Evolutionary conservation across 2,329 filamentous ascomycete species (phyloP), one percentile per base, ranked within the genome.

Genomic region (Alternaria tenuissima): DNA sequence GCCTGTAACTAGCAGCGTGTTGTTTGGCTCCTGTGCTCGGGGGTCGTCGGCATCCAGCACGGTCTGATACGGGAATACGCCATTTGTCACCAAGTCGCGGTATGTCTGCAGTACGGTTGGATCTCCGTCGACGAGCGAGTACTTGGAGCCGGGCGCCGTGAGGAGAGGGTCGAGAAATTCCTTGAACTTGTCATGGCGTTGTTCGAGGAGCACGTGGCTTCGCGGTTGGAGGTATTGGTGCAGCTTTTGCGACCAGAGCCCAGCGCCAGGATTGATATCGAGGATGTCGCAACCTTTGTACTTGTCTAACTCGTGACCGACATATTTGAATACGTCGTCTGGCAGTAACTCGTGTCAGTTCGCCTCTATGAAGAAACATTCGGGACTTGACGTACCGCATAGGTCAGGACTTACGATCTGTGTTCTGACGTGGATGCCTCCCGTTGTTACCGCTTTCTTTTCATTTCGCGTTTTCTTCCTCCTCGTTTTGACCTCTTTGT

Each of bases 221-320:
- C 93, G 88, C 5, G 94, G 94, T 70, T 92, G 81, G 7, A 99
- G 82, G 46, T 86, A 81, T 0, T 92, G 84, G 74, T 97, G 88
- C 1, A 98, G 82, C 70, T 90, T 91, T 28, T 83, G 82, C 34
- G 94, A 96, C 87, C 91, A 95, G 3, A 96, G 55, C 8, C 93
- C 92, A 1, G 81, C 81, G 14, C 93, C 93, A 0, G 94, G 94
- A 76, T 94, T 92, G 57, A 97, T 82, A 74, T 98, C 94, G 69
- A 99, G 82, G 44, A 98, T 85, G 70, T 96, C 93, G 79, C 94
- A 93, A 55, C 92, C 91, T 51, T 83, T 81, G 76, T 95, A 89
- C 44, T 87, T 86, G 34, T 87, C 81, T 18, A 98, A 84, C 3
- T 88, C 88, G 1, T 86, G 85, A 3, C 86, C 87, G n/a, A 96